Conservation (phyloP, 441 rosid species). For the Gossypium schwendimanii region DNA sequence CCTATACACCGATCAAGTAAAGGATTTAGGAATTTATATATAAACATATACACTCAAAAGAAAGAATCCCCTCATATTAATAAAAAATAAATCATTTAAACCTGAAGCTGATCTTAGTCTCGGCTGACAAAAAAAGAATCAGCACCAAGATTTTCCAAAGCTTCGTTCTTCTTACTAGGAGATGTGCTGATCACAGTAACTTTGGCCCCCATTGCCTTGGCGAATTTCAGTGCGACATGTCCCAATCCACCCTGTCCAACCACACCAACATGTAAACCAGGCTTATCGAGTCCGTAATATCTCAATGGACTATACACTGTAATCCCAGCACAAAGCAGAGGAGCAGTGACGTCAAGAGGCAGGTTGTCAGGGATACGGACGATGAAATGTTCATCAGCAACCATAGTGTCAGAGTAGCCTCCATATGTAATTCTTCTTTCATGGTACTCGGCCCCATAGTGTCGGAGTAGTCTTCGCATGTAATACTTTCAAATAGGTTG, state of each 20-base stretch:
- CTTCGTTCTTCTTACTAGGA: not conserved
- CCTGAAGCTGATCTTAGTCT: conserved; percentile 29
- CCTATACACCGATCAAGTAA: not conserved
- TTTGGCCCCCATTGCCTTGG: not conserved
- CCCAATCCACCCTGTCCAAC: not conserved
- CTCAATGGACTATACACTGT: not conserved
- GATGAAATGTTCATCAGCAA: too few species aligned
- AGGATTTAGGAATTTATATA: not conserved
- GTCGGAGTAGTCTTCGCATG: too few species aligned
- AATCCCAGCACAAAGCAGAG: not conserved
- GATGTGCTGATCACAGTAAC: not conserved
- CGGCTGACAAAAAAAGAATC: conserved; percentile 35
- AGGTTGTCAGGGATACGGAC: too few species aligned
- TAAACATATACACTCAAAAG: not conserved
- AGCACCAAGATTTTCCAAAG: conserved; percentile 30
- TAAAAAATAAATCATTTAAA: not conserved
- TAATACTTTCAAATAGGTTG: too few species aligned
- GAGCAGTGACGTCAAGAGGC: not conserved
- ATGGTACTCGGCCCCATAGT: too few species aligned
- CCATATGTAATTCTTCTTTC: too few species aligned
- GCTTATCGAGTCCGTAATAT: not conserved
- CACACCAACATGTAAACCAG: not conserved
- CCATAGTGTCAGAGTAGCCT: too few species aligned
- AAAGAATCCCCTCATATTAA: too few species aligned
- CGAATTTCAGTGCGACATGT: not conserved